These are phyloP conservation scores for Pseudonitzschia delicatissima DNA, from an alignment of 108 stramenopile genomes.

Conservation along the genomic window DNA sequence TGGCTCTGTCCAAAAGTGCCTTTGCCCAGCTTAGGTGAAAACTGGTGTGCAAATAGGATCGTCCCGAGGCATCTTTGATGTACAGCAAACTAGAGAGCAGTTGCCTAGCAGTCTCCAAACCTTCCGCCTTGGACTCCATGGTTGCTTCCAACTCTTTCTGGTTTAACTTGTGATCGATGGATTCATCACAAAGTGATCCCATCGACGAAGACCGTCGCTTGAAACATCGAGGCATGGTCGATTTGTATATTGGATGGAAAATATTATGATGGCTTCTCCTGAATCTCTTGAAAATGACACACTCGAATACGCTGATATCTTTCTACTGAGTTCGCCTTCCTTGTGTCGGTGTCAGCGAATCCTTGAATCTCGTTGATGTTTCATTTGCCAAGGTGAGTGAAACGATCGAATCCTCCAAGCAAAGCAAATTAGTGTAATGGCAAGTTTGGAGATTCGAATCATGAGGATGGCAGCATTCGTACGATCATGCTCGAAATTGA, in stretches of 20 bases:
- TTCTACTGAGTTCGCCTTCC: too few species aligned
- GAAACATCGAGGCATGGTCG: conserved; percentile 1
- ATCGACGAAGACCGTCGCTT: conserved; percentile 7
- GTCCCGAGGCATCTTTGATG: conserved; percentile 26
- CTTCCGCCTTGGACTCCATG: background rate
- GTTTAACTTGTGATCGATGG: background rate
- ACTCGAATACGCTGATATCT: too few species aligned
- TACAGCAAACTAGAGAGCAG: conserved; percentile 14
- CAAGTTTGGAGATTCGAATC: too few species aligned
- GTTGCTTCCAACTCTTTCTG: background rate
- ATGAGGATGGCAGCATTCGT: too few species aligned
- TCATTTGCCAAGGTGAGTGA: too few species aligned
- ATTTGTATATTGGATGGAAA: background rate
- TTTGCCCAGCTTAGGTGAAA: conserved; percentile 21
- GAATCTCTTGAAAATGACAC: too few species aligned
- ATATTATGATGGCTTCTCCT: too few species aligned
- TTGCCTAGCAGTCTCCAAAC: conserved; percentile 6
- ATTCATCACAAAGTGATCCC: background rate
- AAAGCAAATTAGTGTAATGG: too few species aligned
- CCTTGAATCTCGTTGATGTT: too few species aligned
- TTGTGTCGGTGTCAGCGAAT: too few species aligned
- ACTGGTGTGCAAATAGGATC: conserved; percentile 21
- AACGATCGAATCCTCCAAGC: too few species aligned
- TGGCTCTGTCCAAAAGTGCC: conserved; percentile 24
- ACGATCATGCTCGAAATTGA: too few species aligned